A percentile compares a stretch with the other conserved stretches of the same genome.
phyloP scores from a whole-genome alignment of 768 basidiomycete genomes.

The Gloeopeniophorella convolvens region DNA sequence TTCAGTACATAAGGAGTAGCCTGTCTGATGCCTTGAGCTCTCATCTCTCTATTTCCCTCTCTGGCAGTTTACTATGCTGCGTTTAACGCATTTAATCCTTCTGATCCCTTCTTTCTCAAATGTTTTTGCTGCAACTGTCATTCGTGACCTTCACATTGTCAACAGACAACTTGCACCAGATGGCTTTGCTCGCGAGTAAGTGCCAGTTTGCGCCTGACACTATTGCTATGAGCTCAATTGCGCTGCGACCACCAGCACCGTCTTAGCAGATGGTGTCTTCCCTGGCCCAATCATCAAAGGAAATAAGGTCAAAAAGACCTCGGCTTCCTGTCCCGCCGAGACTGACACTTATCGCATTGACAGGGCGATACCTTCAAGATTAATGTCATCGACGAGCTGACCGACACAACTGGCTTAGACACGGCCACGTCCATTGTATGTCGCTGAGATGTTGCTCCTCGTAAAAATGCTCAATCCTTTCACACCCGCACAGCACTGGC shows the following conservation, averaged over 20 bases:
- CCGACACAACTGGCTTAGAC: conserved; percentile 38
- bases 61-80: no score
- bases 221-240: neutral
- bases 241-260: conserved; percentile 25
- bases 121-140: conserved; percentile 14
- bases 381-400: conserved; percentile 39
- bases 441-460: neutral
- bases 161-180: conserved; percentile 22
- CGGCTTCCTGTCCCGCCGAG: conserved; percentile 13
- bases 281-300: conserved; percentile 42
- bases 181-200: conserved; percentile 19
- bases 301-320: conserved; percentile 24
- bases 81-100: no score
- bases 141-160: conserved; percentile 12
- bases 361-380: conserved; percentile 34
- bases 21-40: no score
- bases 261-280: conserved; percentile 40
- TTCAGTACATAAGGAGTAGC: no score
- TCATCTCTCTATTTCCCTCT: no score
- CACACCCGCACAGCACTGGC: conserved; percentile 28
- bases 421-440: conserved; percentile 44
- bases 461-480: neutral
- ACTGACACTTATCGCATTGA: conserved; percentile 17
- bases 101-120: neutral
- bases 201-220: neutral